Base-by-base conservation (phyloP, 1,139 yeast genomes). In the Pneumocystis sp. region DNA sequence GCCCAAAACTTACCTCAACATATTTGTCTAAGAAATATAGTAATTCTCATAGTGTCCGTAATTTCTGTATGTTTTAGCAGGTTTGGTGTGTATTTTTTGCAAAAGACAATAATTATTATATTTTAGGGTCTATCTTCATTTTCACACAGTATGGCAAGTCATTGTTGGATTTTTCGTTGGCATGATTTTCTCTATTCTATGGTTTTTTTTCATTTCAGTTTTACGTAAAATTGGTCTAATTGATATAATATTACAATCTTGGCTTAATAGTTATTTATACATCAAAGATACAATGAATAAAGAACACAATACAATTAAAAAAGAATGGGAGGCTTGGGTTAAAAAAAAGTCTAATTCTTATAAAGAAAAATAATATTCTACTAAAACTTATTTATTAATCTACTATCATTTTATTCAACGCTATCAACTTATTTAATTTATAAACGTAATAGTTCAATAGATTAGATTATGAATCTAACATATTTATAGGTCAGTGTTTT, bases 121-220 rank as follows among this genome's bases (percentile, higher is more conserved):
- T 25, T 50, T 25, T 25, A 79, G 98, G 65, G 86, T 88, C 25
- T 86, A 89, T 74, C 78, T 93, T 67, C 79, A 81, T 67, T 93
- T 93, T 74, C 98, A 93, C 74, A 82, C 89, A 34, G 67, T 77
- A 39, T 78, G 78, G 59, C 98, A 93, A 74, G 95, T 91, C 0
- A 65, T 81, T 15, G 87, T 86, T 12, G 98, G 98, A 0, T 77
- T 82, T 2, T 71, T 81, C 31, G 74, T 87, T 17, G 98, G 97
- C 0, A 71, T 77, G 0, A 72, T 80, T 0, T 73, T 84, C 25
- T 95, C 95, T 0, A 70, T 82, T 12, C 68, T 74, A 0, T 90
- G 87, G 78, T 87, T 50, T 50, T 50, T 50, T 29, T 83, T 72
- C 70, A 81, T 10, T 74, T 80, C 1, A 81, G 83, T 4, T 77